phyloP scores from a whole-genome alignment of 495 filamentous ascomycete species.

The Aspergillus panamensis region DNA sequence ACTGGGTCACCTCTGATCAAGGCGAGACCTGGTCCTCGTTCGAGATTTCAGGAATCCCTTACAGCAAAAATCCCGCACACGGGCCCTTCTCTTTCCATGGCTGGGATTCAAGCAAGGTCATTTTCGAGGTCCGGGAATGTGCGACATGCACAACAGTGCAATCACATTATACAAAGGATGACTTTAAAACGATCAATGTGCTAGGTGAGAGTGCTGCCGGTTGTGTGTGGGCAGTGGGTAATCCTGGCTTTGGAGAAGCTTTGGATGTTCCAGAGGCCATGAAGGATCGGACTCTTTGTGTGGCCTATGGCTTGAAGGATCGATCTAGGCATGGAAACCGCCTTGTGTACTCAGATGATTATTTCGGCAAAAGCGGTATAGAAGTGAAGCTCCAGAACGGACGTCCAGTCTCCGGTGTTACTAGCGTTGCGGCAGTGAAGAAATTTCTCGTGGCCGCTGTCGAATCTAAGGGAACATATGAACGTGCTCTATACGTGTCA shows the following conservation, averaged over 20 bases:
- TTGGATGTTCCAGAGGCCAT: conserved; percentile 49
- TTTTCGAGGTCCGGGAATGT: conserved; percentile 75
- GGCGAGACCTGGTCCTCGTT: conserved; percentile 79
- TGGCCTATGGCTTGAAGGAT: conserved; percentile 64
- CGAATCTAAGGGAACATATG: conserved; percentile 71
- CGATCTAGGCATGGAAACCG: conserved; percentile 62
- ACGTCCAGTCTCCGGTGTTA: conserved; percentile 67
- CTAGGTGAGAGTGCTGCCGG: conserved; percentile 62
- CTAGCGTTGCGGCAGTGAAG: conserved; percentile 74
- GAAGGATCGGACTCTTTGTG: conserved; percentile 71
- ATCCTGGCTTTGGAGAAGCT: conserved; percentile 66
- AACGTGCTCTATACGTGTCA: conserved; percentile 82
- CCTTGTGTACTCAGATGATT: conserved; percentile 74
- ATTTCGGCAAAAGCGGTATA: conserved; percentile 56
- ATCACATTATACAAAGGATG: conserved; percentile 78
- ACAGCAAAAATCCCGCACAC: conserved; percentile 33
- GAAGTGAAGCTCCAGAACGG: conserved; percentile 74
- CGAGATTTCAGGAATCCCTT: conserved; percentile 47
- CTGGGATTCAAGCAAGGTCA: conserved; percentile 70
- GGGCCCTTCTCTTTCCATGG: conserved; percentile 71
- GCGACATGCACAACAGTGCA: conserved; percentile 36
- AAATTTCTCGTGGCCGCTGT: conserved; percentile 81
- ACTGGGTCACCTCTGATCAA: conserved; percentile 78
- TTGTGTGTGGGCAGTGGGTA: conserved; percentile 81
- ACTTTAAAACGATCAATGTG: conserved; percentile 63